Conservation (phyloP, 129 eudicot genomes). For the Dittrichia graveolens region DNA sequence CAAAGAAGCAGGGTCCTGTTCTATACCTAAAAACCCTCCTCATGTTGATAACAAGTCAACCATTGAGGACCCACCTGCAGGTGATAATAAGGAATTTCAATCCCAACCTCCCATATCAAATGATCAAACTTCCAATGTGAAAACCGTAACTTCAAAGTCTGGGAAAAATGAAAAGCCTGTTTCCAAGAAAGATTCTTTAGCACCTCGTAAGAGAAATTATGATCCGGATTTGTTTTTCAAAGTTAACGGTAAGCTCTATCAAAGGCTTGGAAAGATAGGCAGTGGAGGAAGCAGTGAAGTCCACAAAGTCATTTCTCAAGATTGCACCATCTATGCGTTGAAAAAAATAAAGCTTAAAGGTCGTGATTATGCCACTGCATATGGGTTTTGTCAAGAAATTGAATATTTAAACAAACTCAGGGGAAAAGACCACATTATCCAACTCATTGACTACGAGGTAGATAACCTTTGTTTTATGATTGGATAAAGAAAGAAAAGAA, state of each 20-base stretch:
- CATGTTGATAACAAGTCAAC: conserved; percentile 42
- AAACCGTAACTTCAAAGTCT: conserved; percentile 53
- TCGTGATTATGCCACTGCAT: conserved; percentile 98
- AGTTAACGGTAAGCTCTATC: conserved; percentile 93
- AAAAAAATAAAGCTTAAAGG: conserved; percentile 97
- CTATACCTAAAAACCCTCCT: conserved; percentile 38
- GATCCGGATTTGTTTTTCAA: conserved; percentile 89
- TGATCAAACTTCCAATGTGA: conserved; percentile 44
- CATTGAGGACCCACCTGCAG: conserved; percentile 35
- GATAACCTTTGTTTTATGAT: not conserved
- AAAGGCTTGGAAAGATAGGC: conserved; percentile 99
- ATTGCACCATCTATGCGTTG: conserved; percentile 91
- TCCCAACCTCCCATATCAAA: conserved; percentile 47
- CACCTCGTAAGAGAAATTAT: conserved; percentile 69
- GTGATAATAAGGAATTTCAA: conserved; percentile 45
- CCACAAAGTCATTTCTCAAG: conserved; percentile 93
- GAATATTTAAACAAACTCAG: conserved; percentile 74
- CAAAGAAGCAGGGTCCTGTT: conserved; percentile 35
- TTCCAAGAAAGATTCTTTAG: conserved; percentile 54
- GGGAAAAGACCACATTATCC: conserved; percentile 90
- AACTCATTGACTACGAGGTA: conserved; percentile 95
- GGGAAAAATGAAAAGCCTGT: conserved; percentile 61
- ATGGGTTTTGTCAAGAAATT: conserved; percentile 97
- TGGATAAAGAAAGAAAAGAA: not conserved
- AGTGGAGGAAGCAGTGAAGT: conserved; percentile 99